Conservation (phyloP, 1,139 yeast species). For the Geotrichum aggregatum region DNA sequence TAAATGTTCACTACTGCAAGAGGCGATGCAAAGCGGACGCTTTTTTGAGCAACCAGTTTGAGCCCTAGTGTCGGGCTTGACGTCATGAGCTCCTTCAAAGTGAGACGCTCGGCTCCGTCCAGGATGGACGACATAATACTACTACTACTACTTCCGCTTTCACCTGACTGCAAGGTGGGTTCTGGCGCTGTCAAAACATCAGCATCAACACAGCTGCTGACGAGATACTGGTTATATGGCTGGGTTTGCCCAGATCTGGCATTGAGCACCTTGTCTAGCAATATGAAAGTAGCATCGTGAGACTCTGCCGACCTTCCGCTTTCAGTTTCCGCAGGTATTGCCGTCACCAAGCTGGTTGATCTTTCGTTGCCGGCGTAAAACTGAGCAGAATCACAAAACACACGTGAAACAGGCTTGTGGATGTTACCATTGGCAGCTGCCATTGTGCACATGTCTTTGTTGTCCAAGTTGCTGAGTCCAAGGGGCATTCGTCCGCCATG, state of each 20-base stretch:
- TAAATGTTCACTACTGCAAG: conserved; percentile 11
- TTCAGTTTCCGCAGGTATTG: conserved; percentile 15
- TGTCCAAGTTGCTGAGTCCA: conserved; percentile 8
- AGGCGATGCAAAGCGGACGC: conserved; percentile 17
- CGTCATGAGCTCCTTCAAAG: conserved; percentile 6
- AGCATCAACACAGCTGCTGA: no score
- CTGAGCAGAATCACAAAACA: conserved; percentile 16
- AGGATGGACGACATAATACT: not conserved
- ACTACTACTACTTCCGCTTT: no score
- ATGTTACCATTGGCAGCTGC: no score
- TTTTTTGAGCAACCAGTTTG: conserved; percentile 1
- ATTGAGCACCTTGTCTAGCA: conserved; percentile 5
- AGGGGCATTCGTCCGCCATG: conserved; percentile 2
- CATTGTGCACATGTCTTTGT: not conserved
- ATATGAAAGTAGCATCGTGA: conserved; percentile 5
- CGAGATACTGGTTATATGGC: not conserved
- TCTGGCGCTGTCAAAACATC: not conserved
- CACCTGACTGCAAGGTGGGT: not conserved
- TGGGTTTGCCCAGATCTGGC: not conserved
- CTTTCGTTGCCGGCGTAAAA: conserved; percentile 22
- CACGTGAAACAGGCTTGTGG: conserved; percentile 10
- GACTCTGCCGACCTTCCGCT: not conserved
- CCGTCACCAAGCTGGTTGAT: conserved; percentile 19
- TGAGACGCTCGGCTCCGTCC: conserved; percentile 1
- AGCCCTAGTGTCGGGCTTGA: conserved; percentile 7